phyloP scores from a whole-genome alignment of 441 rosid genomes.

The Adansonia grandidieri region DNA sequence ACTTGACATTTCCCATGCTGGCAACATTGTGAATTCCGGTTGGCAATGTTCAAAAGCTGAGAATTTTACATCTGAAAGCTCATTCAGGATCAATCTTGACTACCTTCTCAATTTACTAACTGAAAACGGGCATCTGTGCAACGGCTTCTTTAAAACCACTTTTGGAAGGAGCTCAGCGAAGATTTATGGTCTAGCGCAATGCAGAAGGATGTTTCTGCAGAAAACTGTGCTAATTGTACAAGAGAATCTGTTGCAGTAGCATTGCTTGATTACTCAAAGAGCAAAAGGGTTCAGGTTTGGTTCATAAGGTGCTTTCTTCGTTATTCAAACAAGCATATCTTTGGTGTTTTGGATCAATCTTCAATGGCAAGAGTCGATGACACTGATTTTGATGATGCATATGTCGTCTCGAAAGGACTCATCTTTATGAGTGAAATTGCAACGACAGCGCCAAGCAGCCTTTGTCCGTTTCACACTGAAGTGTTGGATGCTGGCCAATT shows the following conservation, averaged over 20 bases:
- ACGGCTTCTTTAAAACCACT: slow-evolving; percentile 35
- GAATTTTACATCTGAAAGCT: slow-evolving; percentile 24
- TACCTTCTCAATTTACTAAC: slow-evolving; percentile 33
- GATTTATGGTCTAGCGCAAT: slow-evolving; percentile 43
- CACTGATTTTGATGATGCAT: slow-evolving; percentile 41
- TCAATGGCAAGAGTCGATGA: slow-evolving; percentile 38
- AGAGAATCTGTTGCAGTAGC: slow-evolving; percentile 27
- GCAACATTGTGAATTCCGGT: slow-evolving; percentile 27
- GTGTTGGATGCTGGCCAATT: slow-evolving; percentile 39
- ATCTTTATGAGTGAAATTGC: slow-evolving; percentile 42
- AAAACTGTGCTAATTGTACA: slow-evolving; percentile 38
- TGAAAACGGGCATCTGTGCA: slow-evolving; percentile 22
- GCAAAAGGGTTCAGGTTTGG: slow-evolving; percentile 39
- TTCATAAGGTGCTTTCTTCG: slow-evolving; percentile 43
- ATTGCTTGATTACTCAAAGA: slow-evolving; percentile 25
- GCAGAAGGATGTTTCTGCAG: slow-evolving; percentile 41
- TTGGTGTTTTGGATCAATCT: slow-evolving; percentile 41
- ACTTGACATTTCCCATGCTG: slow-evolving; percentile 27
- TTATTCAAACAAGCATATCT: slow-evolving; percentile 40
- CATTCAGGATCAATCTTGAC: slow-evolving; percentile 35
- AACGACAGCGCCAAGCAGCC: slow-evolving; percentile 33
- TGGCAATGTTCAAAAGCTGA: slow-evolving; percentile 35
- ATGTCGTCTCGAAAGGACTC: slow-evolving; percentile 33
- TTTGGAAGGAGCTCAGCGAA: slow-evolving; percentile 29
- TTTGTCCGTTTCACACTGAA: background rate